Evolutionary conservation across 139 green algal species (phyloP), one percentile per base, ranked within the genome.

Genomic region (Auxenochlorella pyrenoidosa): DNA sequence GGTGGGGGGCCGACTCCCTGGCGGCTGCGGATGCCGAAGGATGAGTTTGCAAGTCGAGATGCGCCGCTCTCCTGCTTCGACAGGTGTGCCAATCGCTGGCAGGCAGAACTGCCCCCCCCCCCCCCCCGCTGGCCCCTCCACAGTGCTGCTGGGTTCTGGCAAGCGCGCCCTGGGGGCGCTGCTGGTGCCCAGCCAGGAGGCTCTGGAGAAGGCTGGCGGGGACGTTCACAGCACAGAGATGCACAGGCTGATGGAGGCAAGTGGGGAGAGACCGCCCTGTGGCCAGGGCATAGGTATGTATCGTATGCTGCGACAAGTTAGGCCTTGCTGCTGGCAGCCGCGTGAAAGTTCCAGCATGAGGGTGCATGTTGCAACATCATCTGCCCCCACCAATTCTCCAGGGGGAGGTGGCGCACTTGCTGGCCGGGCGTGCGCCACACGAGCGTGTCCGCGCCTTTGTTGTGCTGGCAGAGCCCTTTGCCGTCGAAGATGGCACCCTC

Each of bases 161-260:
- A 81, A 63, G 75, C 75, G 75, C 13, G 51, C 24, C 28, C 40
- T 81, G 75, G 75, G 75, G 1, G 75, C 75, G 15, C 75, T 81
- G 30, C 21, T 81, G 28, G 75, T 81, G 75, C 75, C 75, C 75
- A 58, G 36, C 43, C 43, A 60, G 40, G 75, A 81, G 12, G 75
- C 72, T 2, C 38, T 78, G 72, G 38, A 51, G 10, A 13, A 19
- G 68, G 68, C 38, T 21, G 68, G 68, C 0, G 68, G 34, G 22
- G 68, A 75, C 38, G 68, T 8, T 21, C 38, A 78, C 16, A 34
- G 38, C 38, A 18, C 18, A 22, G 72, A 51, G 72, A 38, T 78
- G 72, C 63, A 34, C 63, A 3, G 38, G 63, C 63, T 71, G 63
- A n/a, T 71, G 63, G 19, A 71, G 63, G 63, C 26, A 10, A 36